Conservation (phyloP, 2,329 filamentous ascomycete genomes). For the Ambrosiella beaveri region DNA sequence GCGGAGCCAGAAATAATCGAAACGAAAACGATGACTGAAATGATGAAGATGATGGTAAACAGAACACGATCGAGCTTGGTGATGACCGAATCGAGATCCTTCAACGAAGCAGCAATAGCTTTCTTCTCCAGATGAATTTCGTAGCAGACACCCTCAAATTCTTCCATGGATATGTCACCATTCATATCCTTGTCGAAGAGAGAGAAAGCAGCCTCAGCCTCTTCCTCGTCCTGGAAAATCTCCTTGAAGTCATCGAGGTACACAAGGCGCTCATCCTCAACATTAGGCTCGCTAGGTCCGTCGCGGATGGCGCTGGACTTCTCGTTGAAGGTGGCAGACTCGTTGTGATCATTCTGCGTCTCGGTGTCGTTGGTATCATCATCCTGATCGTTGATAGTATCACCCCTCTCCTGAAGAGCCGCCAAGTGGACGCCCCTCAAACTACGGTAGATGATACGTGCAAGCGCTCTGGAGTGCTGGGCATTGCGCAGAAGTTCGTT, state of each 20-base stretch:
- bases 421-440: slow-evolving; percentile 26
- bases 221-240: slow-evolving; percentile 68
- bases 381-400: slow-evolving; percentile 1
- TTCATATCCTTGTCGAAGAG: slow-evolving; percentile 97
- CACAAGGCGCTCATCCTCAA: slow-evolving; percentile 55
- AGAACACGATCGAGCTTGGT: slow-evolving; percentile 79
- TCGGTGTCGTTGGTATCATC: slow-evolving; percentile 1
- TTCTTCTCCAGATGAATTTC: slow-evolving; percentile 92
- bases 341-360: background rate
- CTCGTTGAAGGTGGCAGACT: slow-evolving; percentile 4
- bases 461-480: slow-evolving; percentile 61
- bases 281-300: background rate
- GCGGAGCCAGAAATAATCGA: slow-evolving; percentile 80
- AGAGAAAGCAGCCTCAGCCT: slow-evolving; percentile 71
- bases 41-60: slow-evolving; percentile 66
- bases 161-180: slow-evolving; percentile 88
- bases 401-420: background rate
- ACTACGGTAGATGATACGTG: slow-evolving; percentile 73
- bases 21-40: slow-evolving; percentile 72
- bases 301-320: slow-evolving; percentile 1
- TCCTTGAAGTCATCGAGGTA: slow-evolving; percentile 58
- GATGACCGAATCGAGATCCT: slow-evolving; percentile 88
- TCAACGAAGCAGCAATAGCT: slow-evolving; percentile 82
- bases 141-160: slow-evolving; percentile 81
- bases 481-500: slow-evolving; percentile 58